Conservation (phyloP, 192 early-diverging fungal genomes). For the Backusella westeae region DNA sequence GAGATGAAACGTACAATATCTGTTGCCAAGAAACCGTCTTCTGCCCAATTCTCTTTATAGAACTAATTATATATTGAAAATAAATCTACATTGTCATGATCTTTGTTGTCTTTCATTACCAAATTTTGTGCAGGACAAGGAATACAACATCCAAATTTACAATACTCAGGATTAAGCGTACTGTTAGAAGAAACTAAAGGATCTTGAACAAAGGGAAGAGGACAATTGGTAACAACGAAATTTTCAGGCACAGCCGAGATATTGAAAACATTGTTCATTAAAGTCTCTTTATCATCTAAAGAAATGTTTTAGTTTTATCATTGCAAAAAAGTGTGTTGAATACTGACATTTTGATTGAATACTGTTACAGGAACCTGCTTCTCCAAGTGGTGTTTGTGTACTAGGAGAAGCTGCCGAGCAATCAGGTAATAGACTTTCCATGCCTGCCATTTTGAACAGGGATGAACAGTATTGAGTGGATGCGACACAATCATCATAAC, state of each 20-base stretch:
- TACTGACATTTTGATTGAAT: background rate
- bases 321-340: background rate
- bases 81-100: too few species aligned
- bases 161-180: conserved; percentile 23
- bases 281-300: background rate
- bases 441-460: background rate
- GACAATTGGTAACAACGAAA: conserved; percentile 31
- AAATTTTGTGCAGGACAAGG: conserved; percentile 52
- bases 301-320: background rate
- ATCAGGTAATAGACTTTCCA: background rate
- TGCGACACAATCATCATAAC: background rate
- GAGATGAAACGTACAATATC: conserved; percentile 47
- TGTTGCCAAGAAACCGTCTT: conserved; percentile 43
- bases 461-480: background rate
- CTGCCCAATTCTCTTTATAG: conserved; percentile 39
- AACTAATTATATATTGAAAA: conserved; percentile 17
- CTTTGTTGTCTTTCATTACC: background rate
- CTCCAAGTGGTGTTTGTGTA: background rate
- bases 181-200: conserved; percentile 16
- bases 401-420: background rate
- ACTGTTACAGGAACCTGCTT: background rate
- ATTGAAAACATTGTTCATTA: conserved; percentile 10
- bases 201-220: conserved; percentile 42
- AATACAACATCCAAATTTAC: conserved; percentile 49
- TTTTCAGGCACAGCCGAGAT: conserved; percentile 13